Conservation (phyloP, 345 rosid genomes). For the Gossypium bickii region DNA sequence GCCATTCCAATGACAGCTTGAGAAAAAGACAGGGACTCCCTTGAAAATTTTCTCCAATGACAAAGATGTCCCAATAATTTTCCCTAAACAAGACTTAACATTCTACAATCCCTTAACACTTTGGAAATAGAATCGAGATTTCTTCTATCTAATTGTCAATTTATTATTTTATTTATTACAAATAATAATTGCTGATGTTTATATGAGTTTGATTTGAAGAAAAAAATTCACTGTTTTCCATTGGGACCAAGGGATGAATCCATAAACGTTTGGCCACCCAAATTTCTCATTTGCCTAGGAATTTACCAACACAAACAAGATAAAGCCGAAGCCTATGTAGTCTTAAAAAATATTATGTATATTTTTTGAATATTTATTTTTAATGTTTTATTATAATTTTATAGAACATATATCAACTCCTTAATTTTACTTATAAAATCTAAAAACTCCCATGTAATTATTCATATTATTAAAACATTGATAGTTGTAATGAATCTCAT, state of each 20-base stretch:
- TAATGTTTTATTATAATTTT: too few relatives aligned
- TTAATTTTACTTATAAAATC: too few relatives aligned
- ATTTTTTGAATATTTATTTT: too few relatives aligned
- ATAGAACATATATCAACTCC: accelerated
- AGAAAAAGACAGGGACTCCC: conserved; percentile 23
- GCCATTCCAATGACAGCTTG: background rate
- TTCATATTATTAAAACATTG: too few relatives aligned
- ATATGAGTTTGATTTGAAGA: conserved; percentile 5
- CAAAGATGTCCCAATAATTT: conserved; percentile 19
- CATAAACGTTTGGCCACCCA: conserved; percentile 4
- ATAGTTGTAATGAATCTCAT: too few relatives aligned
- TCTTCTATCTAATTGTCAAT: background rate
- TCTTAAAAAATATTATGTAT: too few relatives aligned
- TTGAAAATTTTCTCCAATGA: conserved; percentile 17
- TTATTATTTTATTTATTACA: background rate
- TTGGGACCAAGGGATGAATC: background rate
- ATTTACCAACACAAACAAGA: background rate
- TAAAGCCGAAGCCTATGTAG: too few relatives aligned
- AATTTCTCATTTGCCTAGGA: conserved; percentile 4
- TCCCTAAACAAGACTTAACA: background rate
- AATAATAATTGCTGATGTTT: background rate
- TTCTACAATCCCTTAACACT: background rate
- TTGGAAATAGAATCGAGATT: background rate
- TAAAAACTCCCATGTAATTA: too few relatives aligned
- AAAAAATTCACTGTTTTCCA: background rate